phyloP scores from a whole-genome alignment of 2,329 filamentous ascomycete genomes.

The Colletotrichum magnum region DNA sequence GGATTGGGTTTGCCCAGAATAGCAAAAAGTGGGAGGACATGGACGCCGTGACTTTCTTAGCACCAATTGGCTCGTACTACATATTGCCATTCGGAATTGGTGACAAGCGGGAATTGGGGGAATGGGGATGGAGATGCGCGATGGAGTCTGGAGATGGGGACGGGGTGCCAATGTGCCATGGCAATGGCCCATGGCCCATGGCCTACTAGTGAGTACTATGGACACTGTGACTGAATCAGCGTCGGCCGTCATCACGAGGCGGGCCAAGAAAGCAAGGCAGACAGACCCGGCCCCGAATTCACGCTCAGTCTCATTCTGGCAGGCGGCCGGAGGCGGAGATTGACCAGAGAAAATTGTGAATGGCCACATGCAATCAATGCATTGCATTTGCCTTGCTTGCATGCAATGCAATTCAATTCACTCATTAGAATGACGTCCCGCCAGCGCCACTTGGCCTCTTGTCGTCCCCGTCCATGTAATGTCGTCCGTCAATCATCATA shows the following conservation, averaged over 20 bases:
- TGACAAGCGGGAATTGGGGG: constrained; percentile 18
- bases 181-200: no score
- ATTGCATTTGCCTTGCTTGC: neutral
- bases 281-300: neutral
- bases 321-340: no score
- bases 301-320: no score
- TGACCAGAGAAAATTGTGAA: neutral
- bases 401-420: neutral
- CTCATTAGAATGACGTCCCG: neutral
- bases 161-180: no score
- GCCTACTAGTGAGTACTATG: no score
- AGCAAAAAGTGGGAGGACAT: constrained; percentile 3
- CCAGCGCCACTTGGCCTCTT: neutral
- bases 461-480: neutral
- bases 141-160: no score
- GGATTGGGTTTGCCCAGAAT: constrained; percentile 22
- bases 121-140: no score
- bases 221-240: constrained; percentile 22
- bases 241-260: constrained; percentile 8
- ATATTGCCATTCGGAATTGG: constrained; percentile 20
- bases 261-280: constrained; percentile 30
- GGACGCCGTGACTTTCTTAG: neutral
- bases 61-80: neutral
- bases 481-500: neutral
- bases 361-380: neutral